These are phyloP conservation scores for Aspergillus arachidicola DNA, from an alignment of 2,329 filamentous ascomycete genomes.

Conservation along the genomic window DNA sequence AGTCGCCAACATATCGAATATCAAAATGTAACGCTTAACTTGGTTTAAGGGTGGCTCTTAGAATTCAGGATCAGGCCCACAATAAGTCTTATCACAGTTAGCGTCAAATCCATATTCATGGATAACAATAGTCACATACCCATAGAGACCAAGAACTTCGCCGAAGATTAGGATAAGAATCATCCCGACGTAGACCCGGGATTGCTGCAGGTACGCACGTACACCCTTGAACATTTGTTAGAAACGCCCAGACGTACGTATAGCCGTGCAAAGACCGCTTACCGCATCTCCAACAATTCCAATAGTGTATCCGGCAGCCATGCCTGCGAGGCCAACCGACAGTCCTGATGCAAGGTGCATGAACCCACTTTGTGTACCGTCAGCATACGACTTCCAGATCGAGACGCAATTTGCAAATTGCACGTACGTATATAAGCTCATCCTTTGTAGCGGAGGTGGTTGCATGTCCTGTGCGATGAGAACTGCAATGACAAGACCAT, in stretches of 20 bases:
- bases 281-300: slow-evolving; percentile 91
- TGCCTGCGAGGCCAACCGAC: slow-evolving; percentile 86
- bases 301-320: slow-evolving; percentile 95
- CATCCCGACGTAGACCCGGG: slow-evolving; percentile 96
- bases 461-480: slow-evolving; percentile 89
- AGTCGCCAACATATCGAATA: slow-evolving; percentile 14
- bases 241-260: slow-evolving; percentile 8
- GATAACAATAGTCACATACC: slow-evolving; percentile 58
- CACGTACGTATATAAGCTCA: slow-evolving; percentile 80
- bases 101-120: slow-evolving; percentile 6
- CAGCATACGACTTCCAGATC: slow-evolving; percentile 13
- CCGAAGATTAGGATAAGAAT: slow-evolving; percentile 98
- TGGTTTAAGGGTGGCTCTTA: slow-evolving; percentile 55
- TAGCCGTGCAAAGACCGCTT: slow-evolving; percentile 30
- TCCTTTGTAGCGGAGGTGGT: slow-evolving; percentile 67
- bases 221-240: slow-evolving; percentile 61
- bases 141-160: slow-evolving; percentile 94
- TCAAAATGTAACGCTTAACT: slow-evolving; percentile 4
- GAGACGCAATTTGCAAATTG: not conserved
- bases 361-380: slow-evolving; percentile 65
- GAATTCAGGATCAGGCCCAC: slow-evolving; percentile 93
- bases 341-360: slow-evolving; percentile 91
- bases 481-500: slow-evolving; percentile 94
- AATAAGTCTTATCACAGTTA: slow-evolving; percentile 70
- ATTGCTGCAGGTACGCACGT: slow-evolving; percentile 93